phyloP scores from a whole-genome alignment of 257 asterid genomes.

The Penstemon barbatus region DNA sequence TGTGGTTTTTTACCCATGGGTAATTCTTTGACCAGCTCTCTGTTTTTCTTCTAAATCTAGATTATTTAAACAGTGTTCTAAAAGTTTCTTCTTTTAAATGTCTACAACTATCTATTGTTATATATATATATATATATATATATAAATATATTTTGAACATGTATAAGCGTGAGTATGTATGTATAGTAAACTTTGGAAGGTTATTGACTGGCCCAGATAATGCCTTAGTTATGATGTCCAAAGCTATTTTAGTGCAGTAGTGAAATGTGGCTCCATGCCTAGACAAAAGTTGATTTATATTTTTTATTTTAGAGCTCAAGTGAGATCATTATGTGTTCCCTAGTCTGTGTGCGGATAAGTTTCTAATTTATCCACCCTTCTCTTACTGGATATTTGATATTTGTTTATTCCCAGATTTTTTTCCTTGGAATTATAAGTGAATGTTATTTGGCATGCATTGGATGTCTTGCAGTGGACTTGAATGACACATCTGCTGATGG shows the following conservation, averaged over 20 bases:
- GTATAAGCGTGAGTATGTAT: not conserved
- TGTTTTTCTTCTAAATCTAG: not conserved
- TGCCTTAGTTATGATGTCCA: not conserved
- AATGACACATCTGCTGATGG: slow-evolving; percentile 51
- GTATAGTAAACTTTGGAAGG: not conserved
- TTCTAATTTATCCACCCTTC: not conserved
- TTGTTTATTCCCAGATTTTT: not conserved
- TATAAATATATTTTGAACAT: not conserved
- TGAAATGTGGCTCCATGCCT: not conserved
- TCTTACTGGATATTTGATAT: slow-evolving; percentile 19
- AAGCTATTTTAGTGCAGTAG: not conserved
- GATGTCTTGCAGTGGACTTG: slow-evolving; percentile 31
- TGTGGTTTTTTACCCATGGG: not conserved
- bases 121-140: no score
- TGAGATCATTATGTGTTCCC: not conserved
- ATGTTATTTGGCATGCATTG: slow-evolving; percentile 5
- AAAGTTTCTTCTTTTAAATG: not conserved
- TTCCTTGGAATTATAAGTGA: slow-evolving; percentile 15
- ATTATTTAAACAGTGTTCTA: not conserved
- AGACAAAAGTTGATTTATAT: not conserved
- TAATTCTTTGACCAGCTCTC: not conserved
- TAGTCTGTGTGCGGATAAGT: not conserved
- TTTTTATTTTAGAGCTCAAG: not conserved
- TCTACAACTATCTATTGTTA: not conserved
- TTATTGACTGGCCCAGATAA: not conserved